Percentiles rank a stretch among this genome's conserved stretches.
phyloP scores from a whole-genome alignment of 192 early-diverging fungal species.

The Rhizophlyctis rosea region DNA sequence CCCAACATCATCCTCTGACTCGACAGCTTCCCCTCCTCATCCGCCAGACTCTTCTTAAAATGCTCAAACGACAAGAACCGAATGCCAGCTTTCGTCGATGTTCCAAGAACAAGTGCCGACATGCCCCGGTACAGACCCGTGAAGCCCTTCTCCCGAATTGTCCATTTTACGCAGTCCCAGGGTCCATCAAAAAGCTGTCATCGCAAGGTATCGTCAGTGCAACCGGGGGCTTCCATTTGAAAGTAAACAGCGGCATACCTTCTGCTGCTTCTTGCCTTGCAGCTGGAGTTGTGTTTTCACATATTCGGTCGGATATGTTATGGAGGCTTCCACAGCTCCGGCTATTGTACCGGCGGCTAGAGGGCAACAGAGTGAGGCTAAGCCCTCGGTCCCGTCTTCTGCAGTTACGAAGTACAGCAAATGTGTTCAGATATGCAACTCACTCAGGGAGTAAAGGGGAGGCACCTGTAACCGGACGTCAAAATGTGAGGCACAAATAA shows the following conservation, averaged over 20 bases:
- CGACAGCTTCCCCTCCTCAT: slow-evolving; percentile 67
- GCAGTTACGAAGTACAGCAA: too few species aligned
- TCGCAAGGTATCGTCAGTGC: background rate
- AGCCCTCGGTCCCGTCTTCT: too few species aligned
- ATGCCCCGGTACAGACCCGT: slow-evolving; percentile 80
- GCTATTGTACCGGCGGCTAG: slow-evolving; percentile 83
- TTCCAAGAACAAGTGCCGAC: slow-evolving; percentile 88
- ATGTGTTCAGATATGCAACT: too few species aligned
- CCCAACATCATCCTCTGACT: slow-evolving; percentile 59
- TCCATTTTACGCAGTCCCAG: slow-evolving; percentile 71
- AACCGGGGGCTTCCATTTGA: background rate
- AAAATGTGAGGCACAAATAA: too few species aligned
- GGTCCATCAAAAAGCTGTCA: slow-evolving; percentile 68
- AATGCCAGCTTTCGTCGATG: slow-evolving; percentile 87
- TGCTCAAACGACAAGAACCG: slow-evolving; percentile 91
- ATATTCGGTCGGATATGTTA: slow-evolving; percentile 95
- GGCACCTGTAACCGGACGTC: too few species aligned
- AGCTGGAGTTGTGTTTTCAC: slow-evolving; percentile 96
- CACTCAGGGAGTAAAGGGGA: too few species aligned
- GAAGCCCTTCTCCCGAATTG: slow-evolving; percentile 70
- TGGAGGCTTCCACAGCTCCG: slow-evolving; percentile 84
- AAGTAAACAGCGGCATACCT: slow-evolving; percentile 4
- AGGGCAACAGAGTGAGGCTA: too few species aligned
- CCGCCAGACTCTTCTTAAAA: slow-evolving; percentile 68
- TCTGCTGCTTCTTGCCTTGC: slow-evolving; percentile 44